phyloP scores from a whole-genome alignment of 2,329 filamentous ascomycete species.

The Colletotrichum siamense region DNA sequence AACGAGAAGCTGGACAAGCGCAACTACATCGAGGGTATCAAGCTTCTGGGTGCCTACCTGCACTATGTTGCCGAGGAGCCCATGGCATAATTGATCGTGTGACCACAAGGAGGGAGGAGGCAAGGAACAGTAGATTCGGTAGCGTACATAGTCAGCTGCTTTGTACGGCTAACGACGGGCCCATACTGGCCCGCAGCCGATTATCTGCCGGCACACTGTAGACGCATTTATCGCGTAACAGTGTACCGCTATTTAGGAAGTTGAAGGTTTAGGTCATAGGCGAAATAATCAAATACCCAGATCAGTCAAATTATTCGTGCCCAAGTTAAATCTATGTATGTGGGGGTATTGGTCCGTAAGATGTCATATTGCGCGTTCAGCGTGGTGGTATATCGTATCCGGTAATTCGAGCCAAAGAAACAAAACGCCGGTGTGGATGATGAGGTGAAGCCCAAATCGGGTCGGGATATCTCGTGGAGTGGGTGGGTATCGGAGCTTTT shows the following conservation, averaged over 20 bases:
- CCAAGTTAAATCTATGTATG: not conserved
- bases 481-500: conserved; percentile 3
- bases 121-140: not conserved
- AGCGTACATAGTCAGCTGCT: not conserved
- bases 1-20: conserved; percentile 97
- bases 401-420: not conserved
- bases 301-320: not conserved
- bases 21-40: conserved; percentile 98
- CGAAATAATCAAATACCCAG: conserved; percentile 19
- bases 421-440: not conserved
- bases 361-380: not conserved
- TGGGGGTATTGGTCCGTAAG: conserved; percentile 12
- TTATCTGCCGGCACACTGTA: not conserved
- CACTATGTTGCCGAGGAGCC: conserved; percentile 96
- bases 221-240: not conserved
- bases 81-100: conserved; percentile 37
- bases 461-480: not conserved
- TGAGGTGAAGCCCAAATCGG: not conserved
- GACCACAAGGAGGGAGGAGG: not conserved
- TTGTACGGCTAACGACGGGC: not conserved
- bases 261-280: not conserved
- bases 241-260: not conserved
- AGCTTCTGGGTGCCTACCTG: conserved; percentile 91
- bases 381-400: not conserved
- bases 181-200: not conserved